Evolutionary conservation across 2,329 filamentous ascomycete genomes (phyloP).

Genomic region (Cladosporium austrohemisphaericum): DNA sequence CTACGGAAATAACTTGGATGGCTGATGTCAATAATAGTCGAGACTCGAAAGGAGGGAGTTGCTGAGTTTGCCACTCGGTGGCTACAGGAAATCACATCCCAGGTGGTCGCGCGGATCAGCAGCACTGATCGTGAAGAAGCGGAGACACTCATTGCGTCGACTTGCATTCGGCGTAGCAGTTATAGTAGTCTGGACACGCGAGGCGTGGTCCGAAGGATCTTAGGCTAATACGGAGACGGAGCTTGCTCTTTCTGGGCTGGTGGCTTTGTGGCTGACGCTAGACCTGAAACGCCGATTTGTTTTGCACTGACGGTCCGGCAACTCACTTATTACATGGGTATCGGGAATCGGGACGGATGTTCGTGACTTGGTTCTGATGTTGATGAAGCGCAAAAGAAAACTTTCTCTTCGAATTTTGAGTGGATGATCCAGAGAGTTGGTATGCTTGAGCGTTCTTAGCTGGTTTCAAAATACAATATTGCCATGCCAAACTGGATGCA

Average conservation of each 20-base stretch:
- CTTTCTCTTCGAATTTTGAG: too few species aligned
- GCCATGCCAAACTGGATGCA: too few species aligned
- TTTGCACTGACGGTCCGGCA: background rate
- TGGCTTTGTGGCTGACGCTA: background rate
- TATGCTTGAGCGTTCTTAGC: too few species aligned
- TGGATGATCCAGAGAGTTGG: too few species aligned
- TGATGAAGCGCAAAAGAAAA: too few species aligned
- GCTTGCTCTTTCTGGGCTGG: slow-evolving; percentile 3
- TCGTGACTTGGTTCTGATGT: too few species aligned
- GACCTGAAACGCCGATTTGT: slow-evolving; percentile 5
- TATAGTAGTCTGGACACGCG: slow-evolving; percentile 1
- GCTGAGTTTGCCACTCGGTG: too few species aligned
- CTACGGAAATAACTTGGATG: too few species aligned
- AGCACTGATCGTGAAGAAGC: background rate
- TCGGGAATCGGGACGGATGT: too few species aligned
- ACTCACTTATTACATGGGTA: too few species aligned
- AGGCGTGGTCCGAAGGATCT: background rate
- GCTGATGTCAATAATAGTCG: too few species aligned
- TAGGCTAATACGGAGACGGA: slow-evolving; percentile 14
- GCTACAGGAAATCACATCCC: background rate
- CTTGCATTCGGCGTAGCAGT: slow-evolving; percentile 4
- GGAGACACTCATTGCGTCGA: background rate
- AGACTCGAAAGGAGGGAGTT: background rate
- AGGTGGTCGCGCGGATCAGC: background rate
- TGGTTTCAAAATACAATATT: too few species aligned